phyloP scores from a whole-genome alignment of 176 grass and related monocot genomes.

The Puccinellia tenuiflora region DNA sequence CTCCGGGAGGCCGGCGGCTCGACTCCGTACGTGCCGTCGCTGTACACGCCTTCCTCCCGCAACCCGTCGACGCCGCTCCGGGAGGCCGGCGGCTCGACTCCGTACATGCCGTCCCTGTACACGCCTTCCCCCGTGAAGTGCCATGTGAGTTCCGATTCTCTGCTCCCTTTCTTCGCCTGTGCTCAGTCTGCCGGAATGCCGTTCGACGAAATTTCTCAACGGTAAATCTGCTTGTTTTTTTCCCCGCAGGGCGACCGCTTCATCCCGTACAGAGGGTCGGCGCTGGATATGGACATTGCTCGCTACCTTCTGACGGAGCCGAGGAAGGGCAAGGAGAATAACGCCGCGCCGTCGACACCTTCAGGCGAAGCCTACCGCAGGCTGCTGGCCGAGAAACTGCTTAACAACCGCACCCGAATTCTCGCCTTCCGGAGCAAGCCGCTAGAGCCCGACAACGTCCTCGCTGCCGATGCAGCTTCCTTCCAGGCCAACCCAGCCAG shows the following conservation, averaged over 20 bases:
- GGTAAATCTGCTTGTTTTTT: slow-evolving; percentile 11
- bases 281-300: slow-evolving; percentile 65
- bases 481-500: slow-evolving; percentile 36
- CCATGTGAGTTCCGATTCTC: slow-evolving; percentile 22
- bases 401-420: slow-evolving; percentile 57
- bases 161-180: not conserved
- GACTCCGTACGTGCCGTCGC: slow-evolving; percentile 52
- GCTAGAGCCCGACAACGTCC: slow-evolving; percentile 22
- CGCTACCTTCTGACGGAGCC: slow-evolving; percentile 56
- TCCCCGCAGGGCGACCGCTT: slow-evolving; percentile 66
- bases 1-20: slow-evolving; percentile 38
- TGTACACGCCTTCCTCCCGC: slow-evolving; percentile 24
- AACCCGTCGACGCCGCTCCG: slow-evolving; percentile 42
- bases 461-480: slow-evolving; percentile 15
- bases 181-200: not conserved
- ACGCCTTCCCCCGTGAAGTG: slow-evolving; percentile 21
- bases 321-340: slow-evolving; percentile 52
- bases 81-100: slow-evolving; percentile 36
- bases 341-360: too few species aligned
- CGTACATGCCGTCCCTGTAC: slow-evolving; percentile 52
- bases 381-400: slow-evolving; percentile 44
- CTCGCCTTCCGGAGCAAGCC: slow-evolving; percentile 53
- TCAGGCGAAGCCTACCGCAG: slow-evolving; percentile 50
- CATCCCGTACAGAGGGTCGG: slow-evolving; percentile 42
- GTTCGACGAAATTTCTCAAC: slow-evolving; percentile 26